Evolutionary conservation across 306 rosid genomes (phyloP).

Genomic region (Dalbergia cochinchinensis): DNA sequence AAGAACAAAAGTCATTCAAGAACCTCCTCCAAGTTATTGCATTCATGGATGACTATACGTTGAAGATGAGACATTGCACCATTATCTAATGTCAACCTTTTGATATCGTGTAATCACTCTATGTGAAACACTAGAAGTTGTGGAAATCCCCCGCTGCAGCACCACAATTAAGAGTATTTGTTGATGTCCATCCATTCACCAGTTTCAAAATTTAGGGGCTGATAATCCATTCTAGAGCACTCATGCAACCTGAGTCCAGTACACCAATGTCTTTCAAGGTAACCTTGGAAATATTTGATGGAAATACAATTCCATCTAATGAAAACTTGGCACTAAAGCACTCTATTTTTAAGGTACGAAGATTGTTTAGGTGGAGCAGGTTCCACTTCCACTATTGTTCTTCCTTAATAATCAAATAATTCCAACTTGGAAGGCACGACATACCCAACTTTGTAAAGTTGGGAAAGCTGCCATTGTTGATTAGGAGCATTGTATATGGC

Average conservation of each 20-base stretch:
- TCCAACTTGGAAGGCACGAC: no score
- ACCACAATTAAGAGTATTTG: neutral
- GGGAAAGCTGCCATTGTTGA: neutral
- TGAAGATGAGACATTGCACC: no score
- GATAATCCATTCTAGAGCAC: neutral
- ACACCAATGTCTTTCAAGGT: neutral
- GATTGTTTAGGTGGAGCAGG: neutral
- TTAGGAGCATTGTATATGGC: neutral
- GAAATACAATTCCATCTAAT: neutral
- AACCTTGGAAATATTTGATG: slow-evolving; percentile 24
- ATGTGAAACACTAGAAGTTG: no score
- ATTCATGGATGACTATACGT: no score
- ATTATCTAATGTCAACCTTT: no score
- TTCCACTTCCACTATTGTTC: neutral
- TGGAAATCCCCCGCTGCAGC: no score
- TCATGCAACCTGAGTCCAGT: neutral
- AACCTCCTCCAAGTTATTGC: no score
- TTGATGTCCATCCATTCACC: neutral
- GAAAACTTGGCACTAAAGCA: neutral
- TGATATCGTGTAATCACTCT: no score
- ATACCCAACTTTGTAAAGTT: slow-evolving; percentile 29
- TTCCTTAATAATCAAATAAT: no score
- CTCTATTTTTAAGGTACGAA: neutral
- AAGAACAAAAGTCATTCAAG: no score
- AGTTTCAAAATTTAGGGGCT: slow-evolving; percentile 37